A percentile compares a stretch with the other conserved stretches of the same genome.
Evolutionary conservation across 164 flowering plant species (phyloP).

Genomic region (Malania oleifera): DNA sequence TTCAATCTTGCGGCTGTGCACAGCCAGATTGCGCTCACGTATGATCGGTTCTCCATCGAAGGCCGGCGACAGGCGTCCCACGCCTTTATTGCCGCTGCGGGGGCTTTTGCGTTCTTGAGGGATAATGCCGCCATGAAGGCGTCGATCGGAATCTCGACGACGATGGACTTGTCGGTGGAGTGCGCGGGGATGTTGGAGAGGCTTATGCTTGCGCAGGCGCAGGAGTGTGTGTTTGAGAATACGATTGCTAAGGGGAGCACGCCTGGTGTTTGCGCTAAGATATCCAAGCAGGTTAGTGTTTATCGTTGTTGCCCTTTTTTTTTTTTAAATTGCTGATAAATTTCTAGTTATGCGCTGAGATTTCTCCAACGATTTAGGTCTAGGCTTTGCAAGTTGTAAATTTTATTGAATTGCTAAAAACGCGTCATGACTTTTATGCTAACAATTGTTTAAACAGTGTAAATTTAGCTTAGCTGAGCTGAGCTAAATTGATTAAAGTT

Average conservation of each 20-base stretch:
- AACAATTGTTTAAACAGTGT: too few species aligned
- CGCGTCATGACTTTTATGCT: neutral
- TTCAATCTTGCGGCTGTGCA: conserved; percentile 88
- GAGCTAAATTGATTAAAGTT: too few species aligned
- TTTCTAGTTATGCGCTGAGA: too few species aligned
- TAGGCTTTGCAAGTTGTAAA: neutral
- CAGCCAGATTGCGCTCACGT: conserved; percentile 76
- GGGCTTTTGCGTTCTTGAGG: conserved; percentile 69
- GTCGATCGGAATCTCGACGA: conserved; percentile 49
- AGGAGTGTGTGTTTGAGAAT: conserved; percentile 95
- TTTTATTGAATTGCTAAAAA: neutral
- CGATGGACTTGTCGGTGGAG: conserved; percentile 76
- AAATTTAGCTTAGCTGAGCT: too few species aligned
- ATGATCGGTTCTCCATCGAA: conserved; percentile 51
- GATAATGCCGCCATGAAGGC: conserved; percentile 76
- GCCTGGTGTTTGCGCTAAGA: conserved; percentile 83
- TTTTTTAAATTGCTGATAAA: neutral
- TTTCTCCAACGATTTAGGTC: too few species aligned
- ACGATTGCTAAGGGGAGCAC: conserved; percentile 88
- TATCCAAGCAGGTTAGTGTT: conserved; percentile 75
- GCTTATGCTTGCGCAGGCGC: conserved; percentile 97
- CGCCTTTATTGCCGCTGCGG: conserved; percentile 80
- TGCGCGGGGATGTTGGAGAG: conserved; percentile 91
- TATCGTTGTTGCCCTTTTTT: neutral
- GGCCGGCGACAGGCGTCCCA: conserved; percentile 74